These are phyloP conservation scores for Rhizopogon vulgaris DNA, from an alignment of 768 basidiomycete genomes.

Conservation along the genomic window DNA sequence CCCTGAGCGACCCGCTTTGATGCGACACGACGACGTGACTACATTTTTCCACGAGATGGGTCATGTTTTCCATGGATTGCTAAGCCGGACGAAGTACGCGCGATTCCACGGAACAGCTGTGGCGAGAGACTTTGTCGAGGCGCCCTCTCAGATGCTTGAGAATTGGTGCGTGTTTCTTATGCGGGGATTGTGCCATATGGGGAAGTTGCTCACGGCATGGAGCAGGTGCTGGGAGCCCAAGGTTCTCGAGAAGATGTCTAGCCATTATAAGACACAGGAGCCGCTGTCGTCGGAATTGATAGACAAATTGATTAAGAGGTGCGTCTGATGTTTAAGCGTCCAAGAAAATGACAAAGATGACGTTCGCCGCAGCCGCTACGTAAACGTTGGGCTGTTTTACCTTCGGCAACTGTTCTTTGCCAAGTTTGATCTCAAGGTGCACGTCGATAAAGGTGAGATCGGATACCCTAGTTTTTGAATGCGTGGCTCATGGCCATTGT, in stretches of 20 bases:
- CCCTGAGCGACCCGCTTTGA: slow-evolving; percentile 71
- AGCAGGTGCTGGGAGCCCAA: slow-evolving; percentile 75
- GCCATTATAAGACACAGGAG: slow-evolving; percentile 72
- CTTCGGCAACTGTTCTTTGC: slow-evolving; percentile 83
- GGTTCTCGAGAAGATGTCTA: slow-evolving; percentile 66
- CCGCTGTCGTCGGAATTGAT: slow-evolving; percentile 69
- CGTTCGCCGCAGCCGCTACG: slow-evolving; percentile 49
- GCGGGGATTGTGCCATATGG: not conserved
- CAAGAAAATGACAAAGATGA: not conserved
- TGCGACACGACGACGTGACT: slow-evolving; percentile 84
- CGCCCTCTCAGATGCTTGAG: slow-evolving; percentile 89
- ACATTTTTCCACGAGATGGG: slow-evolving; percentile 94
- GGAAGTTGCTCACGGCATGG: not conserved
- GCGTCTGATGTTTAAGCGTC: slow-evolving; percentile 1
- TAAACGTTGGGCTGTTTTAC: slow-evolving; percentile 78
- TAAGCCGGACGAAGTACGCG: slow-evolving; percentile 63
- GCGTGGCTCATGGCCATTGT: slow-evolving; percentile 13
- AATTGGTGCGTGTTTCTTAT: slow-evolving; percentile 52
- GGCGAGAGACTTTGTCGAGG: slow-evolving; percentile 81
- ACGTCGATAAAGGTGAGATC: slow-evolving; percentile 54
- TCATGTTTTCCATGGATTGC: slow-evolving; percentile 63
- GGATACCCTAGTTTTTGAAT: not conserved
- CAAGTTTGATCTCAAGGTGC: slow-evolving; percentile 70
- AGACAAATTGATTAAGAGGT: slow-evolving; percentile 77
- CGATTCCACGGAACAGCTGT: slow-evolving; percentile 83